Evolutionary conservation across 2,329 filamentous ascomycete genomes (phyloP).

Genomic region (Neopestalotiopsis rosae): DNA sequence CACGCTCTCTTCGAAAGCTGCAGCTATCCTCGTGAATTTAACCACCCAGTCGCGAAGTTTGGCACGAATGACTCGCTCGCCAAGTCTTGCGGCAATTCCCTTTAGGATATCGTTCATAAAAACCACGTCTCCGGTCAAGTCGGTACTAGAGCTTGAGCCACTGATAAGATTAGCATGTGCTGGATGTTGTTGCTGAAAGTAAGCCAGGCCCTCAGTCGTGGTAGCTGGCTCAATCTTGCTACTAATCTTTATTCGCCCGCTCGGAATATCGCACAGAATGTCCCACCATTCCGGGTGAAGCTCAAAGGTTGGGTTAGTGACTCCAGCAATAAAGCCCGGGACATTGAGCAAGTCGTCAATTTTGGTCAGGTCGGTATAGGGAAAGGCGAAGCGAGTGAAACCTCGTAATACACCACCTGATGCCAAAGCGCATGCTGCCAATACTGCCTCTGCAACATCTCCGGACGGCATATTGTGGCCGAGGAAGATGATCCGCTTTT

Average conservation of each 20-base stretch:
- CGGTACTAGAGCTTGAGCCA: conserved; percentile 43
- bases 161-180: conserved; percentile 56
- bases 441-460: conserved; percentile 95
- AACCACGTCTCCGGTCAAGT: conserved; percentile 82
- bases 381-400: conserved; percentile 95
- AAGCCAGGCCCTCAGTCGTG: conserved; percentile 82
- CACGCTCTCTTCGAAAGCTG: conserved; percentile 93
- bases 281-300: conserved; percentile 99
- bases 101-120: conserved; percentile 89
- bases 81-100: conserved; percentile 84
- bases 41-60: conserved; percentile 96
- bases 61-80: conserved; percentile 86
- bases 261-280: conserved; percentile 89
- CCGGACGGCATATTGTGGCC: conserved; percentile 95
- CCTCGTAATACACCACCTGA: conserved; percentile 91
- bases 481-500: conserved; percentile 95
- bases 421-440: conserved; percentile 92
- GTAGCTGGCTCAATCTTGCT: conserved; percentile 82
- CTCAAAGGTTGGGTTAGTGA: conserved; percentile 96
- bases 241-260: conserved; percentile 93
- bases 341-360: conserved; percentile 96
- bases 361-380: conserved; percentile 97
- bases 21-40: conserved; percentile 90
- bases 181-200: conserved; percentile 83
- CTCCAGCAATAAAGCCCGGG: conserved; percentile 95